Base-by-base conservation (phyloP, 2,329 filamentous ascomycete species). In the Calonectria multiphialidica region DNA sequence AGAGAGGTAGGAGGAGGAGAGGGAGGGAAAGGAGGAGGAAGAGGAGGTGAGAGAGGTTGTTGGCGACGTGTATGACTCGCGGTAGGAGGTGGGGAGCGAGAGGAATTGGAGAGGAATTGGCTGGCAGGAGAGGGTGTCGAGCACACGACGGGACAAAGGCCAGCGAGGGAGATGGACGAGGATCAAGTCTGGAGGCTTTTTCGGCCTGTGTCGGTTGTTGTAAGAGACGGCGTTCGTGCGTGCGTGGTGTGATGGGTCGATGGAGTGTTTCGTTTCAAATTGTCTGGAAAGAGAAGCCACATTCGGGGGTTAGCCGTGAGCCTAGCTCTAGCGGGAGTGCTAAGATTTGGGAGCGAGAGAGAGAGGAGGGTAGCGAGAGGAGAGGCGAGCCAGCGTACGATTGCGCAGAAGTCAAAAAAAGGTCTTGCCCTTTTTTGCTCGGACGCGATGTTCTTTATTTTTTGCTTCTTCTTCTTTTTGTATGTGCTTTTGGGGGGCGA, bases 231-330 rank as follows among this genome's bases (percentile, higher is more conserved):
- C 47, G 35, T 68, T 62, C 49, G 68, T 62, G 68, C 61, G 65
- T 66, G 30, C 23, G 65, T 74, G 69, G 73, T 72, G 57, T 64
- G 72, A 74, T 66, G 64, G 68, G 55, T 55, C 42, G 64, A 68
- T 62, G 62, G 50, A 33, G 62, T 74, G 73, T 70, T 74, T 72
- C 68, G 68, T 71, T 73, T 73, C 71, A 70, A 69, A 66, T 68
- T 65, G 53, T 68, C 61, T 65, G 53, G 45, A 45, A 45, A 15
- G 55, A 61, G 57, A 70, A 62, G 68, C 50, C 57, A 70, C 44
- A 53, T 42, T 62, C 55, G 35, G 42, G 53, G 45, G 47, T 66
- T 47, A 67, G 69, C 61, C 64, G 68, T 37, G 44, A 55, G 40
- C 25, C 40, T 42, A 47, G 30, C 68, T 59, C 53, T 59, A 59